Conservation (phyloP, 2,329 filamentous ascomycete species). For the Fusarium oligoseptatum region DNA sequence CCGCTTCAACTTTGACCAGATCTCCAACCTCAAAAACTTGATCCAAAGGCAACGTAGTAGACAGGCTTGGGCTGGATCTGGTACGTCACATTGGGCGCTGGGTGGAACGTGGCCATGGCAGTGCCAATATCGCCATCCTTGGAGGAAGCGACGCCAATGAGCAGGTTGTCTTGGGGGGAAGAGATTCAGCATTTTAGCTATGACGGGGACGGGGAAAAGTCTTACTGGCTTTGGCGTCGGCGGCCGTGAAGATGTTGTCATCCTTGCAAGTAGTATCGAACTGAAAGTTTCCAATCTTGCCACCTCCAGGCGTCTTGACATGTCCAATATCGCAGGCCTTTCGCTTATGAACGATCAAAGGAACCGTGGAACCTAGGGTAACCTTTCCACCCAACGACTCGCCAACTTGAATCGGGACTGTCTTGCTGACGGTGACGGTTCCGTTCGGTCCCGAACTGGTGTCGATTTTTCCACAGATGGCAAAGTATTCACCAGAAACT, state of each 20-base stretch:
- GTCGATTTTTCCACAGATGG: neutral
- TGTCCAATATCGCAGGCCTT: neutral
- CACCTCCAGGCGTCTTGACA: neutral
- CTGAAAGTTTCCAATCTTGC: neutral
- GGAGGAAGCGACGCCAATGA: neutral
- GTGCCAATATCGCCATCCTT: neutral
- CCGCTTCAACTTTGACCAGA: neutral
- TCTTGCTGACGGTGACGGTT: neutral
- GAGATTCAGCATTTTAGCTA: neutral
- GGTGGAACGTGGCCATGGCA: neutral
- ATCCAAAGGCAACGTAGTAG: neutral
- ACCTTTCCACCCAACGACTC: neutral
- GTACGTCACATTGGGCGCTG: neutral
- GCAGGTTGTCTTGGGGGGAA: neutral
- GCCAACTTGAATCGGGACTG: neutral
- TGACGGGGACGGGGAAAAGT: neutral
- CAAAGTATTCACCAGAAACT: neutral
- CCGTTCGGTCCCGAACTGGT: neutral
- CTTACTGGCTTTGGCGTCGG: neutral
- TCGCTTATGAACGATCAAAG: neutral
- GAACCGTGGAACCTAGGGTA: neutral
- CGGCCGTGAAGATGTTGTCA: neutral
- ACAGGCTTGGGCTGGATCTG: neutral
- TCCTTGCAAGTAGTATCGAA: neutral
- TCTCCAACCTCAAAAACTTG: neutral